Evolutionary conservation across 495 filamentous ascomycete genomes (phyloP).

Genomic region (Trichocladium antarcticum): DNA sequence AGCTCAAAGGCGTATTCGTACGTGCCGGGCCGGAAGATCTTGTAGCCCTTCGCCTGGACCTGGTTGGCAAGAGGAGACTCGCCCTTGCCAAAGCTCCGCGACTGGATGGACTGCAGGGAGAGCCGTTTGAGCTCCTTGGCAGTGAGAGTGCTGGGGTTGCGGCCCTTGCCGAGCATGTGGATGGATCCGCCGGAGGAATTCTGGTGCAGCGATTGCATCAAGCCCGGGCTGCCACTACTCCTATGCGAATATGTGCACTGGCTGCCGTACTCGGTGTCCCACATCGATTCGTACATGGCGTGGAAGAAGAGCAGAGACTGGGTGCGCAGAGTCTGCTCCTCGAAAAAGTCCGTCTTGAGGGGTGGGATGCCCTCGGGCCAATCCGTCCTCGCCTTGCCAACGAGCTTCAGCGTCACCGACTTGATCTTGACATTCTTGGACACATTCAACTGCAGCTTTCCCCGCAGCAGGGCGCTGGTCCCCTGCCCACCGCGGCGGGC

Average conservation of each 20-base stretch:
- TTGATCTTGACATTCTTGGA: conserved; percentile 91
- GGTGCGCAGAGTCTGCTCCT: conserved; percentile 65
- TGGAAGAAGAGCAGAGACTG: conserved; percentile 79
- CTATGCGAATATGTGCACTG: conserved; percentile 40
- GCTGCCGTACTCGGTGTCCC: conserved; percentile 51
- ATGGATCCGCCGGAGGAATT: conserved; percentile 16
- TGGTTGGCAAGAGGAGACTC: conserved; percentile 49
- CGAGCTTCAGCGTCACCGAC: conserved; percentile 78
- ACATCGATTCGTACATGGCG: conserved; percentile 45
- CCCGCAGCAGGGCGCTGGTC: conserved; percentile 71
- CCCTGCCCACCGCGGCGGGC: conserved; percentile 43
- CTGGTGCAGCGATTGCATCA: conserved; percentile 33
- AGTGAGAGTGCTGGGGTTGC: conserved; percentile 26
- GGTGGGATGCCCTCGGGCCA: conserved; percentile 98
- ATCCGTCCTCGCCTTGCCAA: conserved; percentile 76
- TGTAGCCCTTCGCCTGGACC: conserved; percentile 79
- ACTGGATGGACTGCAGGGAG: conserved; percentile 68
- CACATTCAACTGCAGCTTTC: conserved; percentile 69
- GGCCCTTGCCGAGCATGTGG: conserved; percentile 14
- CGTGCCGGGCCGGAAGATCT: conserved; percentile 77
- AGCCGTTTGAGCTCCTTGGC: conserved; percentile 48
- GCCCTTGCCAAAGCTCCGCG: conserved; percentile 76
- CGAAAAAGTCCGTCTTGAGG: conserved; percentile 68
- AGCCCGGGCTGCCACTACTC: conserved; percentile 17
- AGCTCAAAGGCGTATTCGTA: conserved; percentile 95